Evolutionary conservation across 23 red algal species (phyloP), one percentile per base, ranked within the genome.

Genomic region (Gracilariopsis chorda): DNA sequence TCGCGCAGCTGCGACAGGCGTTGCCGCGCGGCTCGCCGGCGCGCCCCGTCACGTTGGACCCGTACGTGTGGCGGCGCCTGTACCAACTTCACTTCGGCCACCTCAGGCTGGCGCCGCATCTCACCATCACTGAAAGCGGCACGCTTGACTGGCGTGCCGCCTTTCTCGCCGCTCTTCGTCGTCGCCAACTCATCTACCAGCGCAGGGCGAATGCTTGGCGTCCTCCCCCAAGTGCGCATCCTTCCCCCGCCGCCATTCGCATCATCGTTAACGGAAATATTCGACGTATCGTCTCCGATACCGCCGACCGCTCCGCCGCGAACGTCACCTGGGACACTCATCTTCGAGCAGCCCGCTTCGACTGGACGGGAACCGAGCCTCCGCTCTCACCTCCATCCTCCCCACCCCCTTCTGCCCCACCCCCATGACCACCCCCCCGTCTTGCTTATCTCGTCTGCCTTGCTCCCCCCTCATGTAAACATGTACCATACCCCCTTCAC

Each of bases 71-170:
- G 85, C 70, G 49, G 27, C 47, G 19, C 51, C 85, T 89, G 7
- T 89, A 78, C 68, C 32, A 51, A 34, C 68, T 51, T 37, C 16
- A 89, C 69, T 89, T 89, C 34, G 68, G 68, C 51, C n/a, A 80
- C 34, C 48, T 43, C 6, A 36, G 40, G 20, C 23, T 19, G 39
- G 48, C 32, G 48, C 85, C 85, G 12, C 37, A 72, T 14, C 70
- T 89, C 58, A 64, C 48, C 28, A 51, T 89, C 67, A 89, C 85
- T 28, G 16, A 34, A 47, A 28, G 32, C 19, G 85, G 85, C 85
- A 61, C 68, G 27, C 32, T 89, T n/a, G 85, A 89, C 48, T 89
- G 85, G 85, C 70, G 70, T 12, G 72, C 70, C 37, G 85, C 85
- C 19, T 89, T 37, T 45, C 48, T 21, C 46, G 69, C 37, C 48